Evolutionary conservation across 768 basidiomycete species (phyloP).

Genomic region (Russula ochroleuca): DNA sequence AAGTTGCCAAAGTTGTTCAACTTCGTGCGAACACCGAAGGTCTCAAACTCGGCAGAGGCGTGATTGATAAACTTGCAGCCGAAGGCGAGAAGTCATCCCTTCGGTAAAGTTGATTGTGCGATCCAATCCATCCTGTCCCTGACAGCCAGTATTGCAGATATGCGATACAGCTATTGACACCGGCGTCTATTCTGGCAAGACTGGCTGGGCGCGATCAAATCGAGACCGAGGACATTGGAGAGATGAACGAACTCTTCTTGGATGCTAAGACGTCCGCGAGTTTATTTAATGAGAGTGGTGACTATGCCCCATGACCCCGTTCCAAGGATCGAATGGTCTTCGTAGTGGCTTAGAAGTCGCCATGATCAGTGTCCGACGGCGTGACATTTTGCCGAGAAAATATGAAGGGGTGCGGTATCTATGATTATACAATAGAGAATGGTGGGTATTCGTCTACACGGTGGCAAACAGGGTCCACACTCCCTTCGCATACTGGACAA

Average conservation of each 20-base stretch:
- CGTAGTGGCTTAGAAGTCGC: neutral
- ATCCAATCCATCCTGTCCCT: slow-evolving; percentile 1
- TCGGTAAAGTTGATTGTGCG: slow-evolving; percentile 45
- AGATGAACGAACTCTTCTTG: slow-evolving; percentile 93
- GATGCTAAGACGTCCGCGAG: slow-evolving; percentile 73
- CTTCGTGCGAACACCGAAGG: slow-evolving; percentile 86
- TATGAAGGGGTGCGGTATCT: neutral
- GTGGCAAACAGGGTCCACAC: slow-evolving; percentile 75
- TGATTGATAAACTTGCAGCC: slow-evolving; percentile 72
- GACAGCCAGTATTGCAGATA: slow-evolving; percentile 49
- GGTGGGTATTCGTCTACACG: slow-evolving; percentile 36
- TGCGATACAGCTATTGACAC: slow-evolving; percentile 85
- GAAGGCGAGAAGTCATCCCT: slow-evolving; percentile 82
- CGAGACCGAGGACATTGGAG: slow-evolving; percentile 80
- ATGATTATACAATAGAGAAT: neutral
- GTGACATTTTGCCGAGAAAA: neutral
- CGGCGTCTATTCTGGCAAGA: slow-evolving; percentile 81
- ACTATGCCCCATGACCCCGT: slow-evolving; percentile 10
- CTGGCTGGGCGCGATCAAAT: slow-evolving; percentile 78
- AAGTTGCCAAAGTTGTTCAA: slow-evolving; percentile 83
- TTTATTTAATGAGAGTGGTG: slow-evolving; percentile 16
- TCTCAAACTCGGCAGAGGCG: slow-evolving; percentile 65
- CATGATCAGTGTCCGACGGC: neutral
- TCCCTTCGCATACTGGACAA: slow-evolving; percentile 82
- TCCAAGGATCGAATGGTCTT: neutral